phyloP scores from a whole-genome alignment of 2,329 filamentous ascomycete species.

The Pseudocercospora fuligena region DNA sequence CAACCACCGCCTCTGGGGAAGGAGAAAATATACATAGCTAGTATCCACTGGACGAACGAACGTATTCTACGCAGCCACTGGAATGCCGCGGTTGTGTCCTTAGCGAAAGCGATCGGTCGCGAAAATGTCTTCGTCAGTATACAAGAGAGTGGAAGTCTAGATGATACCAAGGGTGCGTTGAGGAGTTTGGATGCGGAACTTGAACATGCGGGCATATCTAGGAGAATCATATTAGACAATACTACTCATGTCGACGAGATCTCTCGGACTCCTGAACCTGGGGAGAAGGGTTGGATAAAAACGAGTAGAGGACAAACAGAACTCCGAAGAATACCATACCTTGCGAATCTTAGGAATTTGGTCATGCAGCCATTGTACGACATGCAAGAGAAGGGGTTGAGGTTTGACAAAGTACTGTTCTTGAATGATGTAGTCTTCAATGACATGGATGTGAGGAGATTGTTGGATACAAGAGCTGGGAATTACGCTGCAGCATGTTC shows the following conservation, averaged over 20 bases:
- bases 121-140: conserved; percentile 71
- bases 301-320: conserved; percentile 58
- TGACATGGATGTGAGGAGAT: conserved; percentile 59
- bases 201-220: conserved; percentile 56
- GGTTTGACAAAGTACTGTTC: conserved; percentile 65
- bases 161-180: conserved; percentile 68
- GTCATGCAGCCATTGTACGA: conserved; percentile 64
- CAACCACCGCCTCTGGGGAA: conserved; percentile 26
- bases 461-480: conserved; percentile 63
- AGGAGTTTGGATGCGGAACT: conserved; percentile 61
- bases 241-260: conserved; percentile 64
- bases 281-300: conserved; percentile 65
- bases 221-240: conserved; percentile 62
- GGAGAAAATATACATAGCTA: conserved; percentile 66
- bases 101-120: conserved; percentile 62
- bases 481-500: conserved; percentile 67
- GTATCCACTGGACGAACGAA: conserved; percentile 72
- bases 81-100: conserved; percentile 63
- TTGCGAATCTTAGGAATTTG: conserved; percentile 67
- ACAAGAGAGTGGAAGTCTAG: conserved; percentile 71
- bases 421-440: conserved; percentile 68
- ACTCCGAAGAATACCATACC: conserved; percentile 69
- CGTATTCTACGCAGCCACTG: conserved; percentile 64
- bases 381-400: conserved; percentile 54
- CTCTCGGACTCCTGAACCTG: conserved; percentile 45